Evolutionary conservation across 768 basidiomycete species (phyloP).

Genomic region (Termitomyces sp.): DNA sequence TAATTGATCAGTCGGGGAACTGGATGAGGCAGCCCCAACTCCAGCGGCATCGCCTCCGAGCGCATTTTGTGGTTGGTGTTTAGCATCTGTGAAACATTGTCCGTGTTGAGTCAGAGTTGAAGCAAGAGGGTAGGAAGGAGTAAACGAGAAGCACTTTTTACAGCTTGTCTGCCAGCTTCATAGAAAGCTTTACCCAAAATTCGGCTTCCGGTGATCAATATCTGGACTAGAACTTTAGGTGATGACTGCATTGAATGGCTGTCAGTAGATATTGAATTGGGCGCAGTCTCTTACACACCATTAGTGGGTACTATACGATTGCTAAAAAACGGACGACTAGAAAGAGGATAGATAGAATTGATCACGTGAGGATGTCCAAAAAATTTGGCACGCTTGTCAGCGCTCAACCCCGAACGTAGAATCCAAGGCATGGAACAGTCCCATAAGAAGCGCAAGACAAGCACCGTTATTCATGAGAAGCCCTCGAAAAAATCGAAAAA

Average conservation of each 20-base stretch:
- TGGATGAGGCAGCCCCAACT: constrained; percentile 66
- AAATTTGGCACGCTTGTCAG: constrained; percentile 6
- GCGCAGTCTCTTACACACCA: constrained; percentile 8
- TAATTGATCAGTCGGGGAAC: constrained; percentile 74
- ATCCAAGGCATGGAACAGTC: constrained; percentile 18
- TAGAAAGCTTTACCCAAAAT: constrained; percentile 89
- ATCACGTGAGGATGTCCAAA: constrained; percentile 9
- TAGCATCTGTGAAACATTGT: constrained; percentile 57
- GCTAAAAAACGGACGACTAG: background rate
- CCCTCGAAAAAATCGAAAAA: constrained; percentile 34
- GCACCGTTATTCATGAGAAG: constrained; percentile 16
- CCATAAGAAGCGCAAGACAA: constrained; percentile 46
- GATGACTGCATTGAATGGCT: constrained; percentile 50
- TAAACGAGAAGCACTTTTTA: constrained; percentile 65
- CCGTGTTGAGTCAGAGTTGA: background rate
- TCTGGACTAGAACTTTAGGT: constrained; percentile 76
- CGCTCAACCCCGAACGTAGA: background rate
- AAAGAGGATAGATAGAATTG: background rate
- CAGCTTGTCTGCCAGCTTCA: constrained; percentile 88
- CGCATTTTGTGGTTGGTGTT: constrained; percentile 66
- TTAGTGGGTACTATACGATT: background rate
- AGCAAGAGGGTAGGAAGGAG: background rate
- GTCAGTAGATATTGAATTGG: background rate
- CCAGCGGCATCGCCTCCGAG: constrained; percentile 69
- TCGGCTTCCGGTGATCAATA: constrained; percentile 67